Evolutionary conservation across 148 eudicot genomes (phyloP).

Genomic region (Heliamphora exappendiculata): DNA sequence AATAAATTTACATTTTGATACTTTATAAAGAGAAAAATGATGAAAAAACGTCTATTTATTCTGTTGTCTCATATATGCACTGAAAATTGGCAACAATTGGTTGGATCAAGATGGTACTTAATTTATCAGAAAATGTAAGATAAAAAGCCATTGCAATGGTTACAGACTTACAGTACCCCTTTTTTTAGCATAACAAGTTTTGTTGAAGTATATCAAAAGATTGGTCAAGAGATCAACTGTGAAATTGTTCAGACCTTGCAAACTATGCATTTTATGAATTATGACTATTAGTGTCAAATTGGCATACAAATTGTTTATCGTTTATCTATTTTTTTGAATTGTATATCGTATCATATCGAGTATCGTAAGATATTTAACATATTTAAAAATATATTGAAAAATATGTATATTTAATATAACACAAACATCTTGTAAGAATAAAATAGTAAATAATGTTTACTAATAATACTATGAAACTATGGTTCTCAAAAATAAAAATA

Average conservation of each 20-base stretch:
- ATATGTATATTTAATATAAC: too few relatives aligned
- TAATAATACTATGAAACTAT: too few relatives aligned
- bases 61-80: neutral
- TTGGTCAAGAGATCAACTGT: neutral
- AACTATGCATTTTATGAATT: neutral
- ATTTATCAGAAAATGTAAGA: neutral
- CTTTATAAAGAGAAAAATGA: neutral
- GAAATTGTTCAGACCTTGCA: neutral
- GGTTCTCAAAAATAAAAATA: too few relatives aligned
- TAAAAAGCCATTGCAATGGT: neutral
- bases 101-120: neutral
- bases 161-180: neutral
- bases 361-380: too few relatives aligned
- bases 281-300: too few relatives aligned
- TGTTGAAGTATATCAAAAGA: neutral
- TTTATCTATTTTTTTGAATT: too few relatives aligned
- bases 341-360: too few relatives aligned
- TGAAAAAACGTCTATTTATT: neutral
- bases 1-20: neutral
- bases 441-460: too few relatives aligned
- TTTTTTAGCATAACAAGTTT: neutral
- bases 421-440: too few relatives aligned
- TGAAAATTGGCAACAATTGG: neutral
- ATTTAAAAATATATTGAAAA: too few relatives aligned
- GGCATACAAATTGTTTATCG: too few relatives aligned